phyloP scores from a whole-genome alignment of 805 yeast species.

The Yamadazyma olivae region DNA sequence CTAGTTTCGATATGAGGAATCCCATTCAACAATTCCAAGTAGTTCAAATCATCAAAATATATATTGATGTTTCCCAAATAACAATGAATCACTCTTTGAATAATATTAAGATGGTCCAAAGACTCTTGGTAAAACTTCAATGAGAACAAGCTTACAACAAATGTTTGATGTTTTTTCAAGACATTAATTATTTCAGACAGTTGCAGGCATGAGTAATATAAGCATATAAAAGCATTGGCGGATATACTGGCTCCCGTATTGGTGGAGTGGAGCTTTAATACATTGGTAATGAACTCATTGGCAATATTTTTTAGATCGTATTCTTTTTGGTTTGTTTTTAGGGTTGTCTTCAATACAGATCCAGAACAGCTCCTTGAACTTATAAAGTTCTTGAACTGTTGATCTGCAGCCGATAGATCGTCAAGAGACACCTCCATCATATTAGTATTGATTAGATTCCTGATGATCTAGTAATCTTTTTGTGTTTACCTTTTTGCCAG shows the following conservation, averaged over 20 bases:
- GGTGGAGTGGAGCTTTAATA: neutral
- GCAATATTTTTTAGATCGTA: neutral
- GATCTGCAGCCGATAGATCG: conserved; percentile 1
- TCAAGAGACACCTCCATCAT: neutral
- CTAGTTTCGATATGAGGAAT: neutral
- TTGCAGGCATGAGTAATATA: conserved; percentile 4
- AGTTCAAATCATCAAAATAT: neutral
- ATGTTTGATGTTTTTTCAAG: conserved; percentile 26
- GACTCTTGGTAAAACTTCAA: conserved; percentile 8
- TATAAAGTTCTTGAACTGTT: conserved; percentile 3
- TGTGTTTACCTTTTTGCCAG: neutral
- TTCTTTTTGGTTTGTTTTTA: neutral
- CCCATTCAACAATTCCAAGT: neutral
- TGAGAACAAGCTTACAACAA: conserved; percentile 17
- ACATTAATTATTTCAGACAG: conserved; percentile 9
- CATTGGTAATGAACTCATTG: conserved; percentile 1
- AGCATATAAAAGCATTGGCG: conserved; percentile 9
- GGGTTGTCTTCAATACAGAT: neutral
- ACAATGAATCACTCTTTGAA: conserved; percentile 1
- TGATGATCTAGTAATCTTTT: no score
- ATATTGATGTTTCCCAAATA: neutral
- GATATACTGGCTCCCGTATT: neutral
- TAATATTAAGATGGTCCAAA: conserved; percentile 14
- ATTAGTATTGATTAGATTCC: no score
- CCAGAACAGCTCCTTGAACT: neutral